Base-by-base conservation (phyloP, 169 alveolate genomes). In the Cryptosporidium xiaoi region DNA sequence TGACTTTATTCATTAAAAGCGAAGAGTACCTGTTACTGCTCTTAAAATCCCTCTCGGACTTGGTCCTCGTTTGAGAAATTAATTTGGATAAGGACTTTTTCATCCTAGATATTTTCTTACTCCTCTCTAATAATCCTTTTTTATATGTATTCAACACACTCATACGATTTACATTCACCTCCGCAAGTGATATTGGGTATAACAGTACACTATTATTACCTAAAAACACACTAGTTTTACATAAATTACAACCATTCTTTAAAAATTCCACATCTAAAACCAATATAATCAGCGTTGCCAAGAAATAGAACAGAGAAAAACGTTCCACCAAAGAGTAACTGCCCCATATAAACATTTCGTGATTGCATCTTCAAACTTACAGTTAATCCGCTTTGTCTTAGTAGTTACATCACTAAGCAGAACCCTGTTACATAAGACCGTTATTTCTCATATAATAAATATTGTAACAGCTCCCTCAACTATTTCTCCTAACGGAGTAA, bases 91-190 rank as follows among this genome's bases (percentile, higher is more conserved):
- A 2, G 1, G 34, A 20, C 50, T 15, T 69, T 34, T 56, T 69
- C 20, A 33, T n/a, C 50, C 24, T 69, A 16, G 13, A 34, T 53
- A 69, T 36, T 51, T 34, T 69, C 56, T 27, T 69, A 18, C 60
- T 69, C n/a, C 24, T 51, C 0, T 69, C 83, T 5, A 20, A 12
- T 16, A 69, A 50, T 31, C 34, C 51, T 51, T 24, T 69, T 31
- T 69, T 69, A 34, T 69, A 69, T n/a, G 31, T 18, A 12, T 34
- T 33, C 16, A 69, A 27, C 8, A 50, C 68, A 16, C 44, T 1
- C 16, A 53, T 3, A 18, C 83, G 46, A 33, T 69, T 50, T 31
- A 29, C 27, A 69, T 67, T 67, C 5, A 50, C 53, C 31, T 67
- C 65, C 20, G 10, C 65, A 67, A 31, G 44, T 15, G 82, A 67